A percentile compares a stretch with the other conserved stretches of the same genome.
phyloP scores from a whole-genome alignment of 495 filamentous ascomycete species.

The Hamigera avellanea region DNA sequence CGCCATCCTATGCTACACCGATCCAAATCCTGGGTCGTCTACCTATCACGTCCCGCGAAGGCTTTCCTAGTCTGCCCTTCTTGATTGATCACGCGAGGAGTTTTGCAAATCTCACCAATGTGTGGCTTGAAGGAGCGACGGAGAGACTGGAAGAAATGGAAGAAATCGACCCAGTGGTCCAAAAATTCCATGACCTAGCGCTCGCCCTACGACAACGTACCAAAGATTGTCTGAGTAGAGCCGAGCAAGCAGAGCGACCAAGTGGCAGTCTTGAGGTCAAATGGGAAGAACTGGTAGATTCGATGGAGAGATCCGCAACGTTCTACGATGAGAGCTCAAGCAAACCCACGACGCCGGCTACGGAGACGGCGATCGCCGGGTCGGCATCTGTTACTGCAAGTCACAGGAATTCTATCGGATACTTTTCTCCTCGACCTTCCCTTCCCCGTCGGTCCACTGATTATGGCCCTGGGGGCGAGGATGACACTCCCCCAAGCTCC shows the following conservation, averaged over 20 bases:
- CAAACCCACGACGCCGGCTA: slow-evolving; percentile 29
- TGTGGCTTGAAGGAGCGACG: slow-evolving; percentile 65
- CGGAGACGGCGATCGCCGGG: slow-evolving; percentile 26
- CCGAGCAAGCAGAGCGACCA: slow-evolving; percentile 61
- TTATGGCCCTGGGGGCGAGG: slow-evolving; percentile 21
- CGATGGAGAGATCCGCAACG: slow-evolving; percentile 43
- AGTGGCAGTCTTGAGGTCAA: slow-evolving; percentile 46
- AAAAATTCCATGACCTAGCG: slow-evolving; percentile 68
- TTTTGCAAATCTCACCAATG: slow-evolving; percentile 75
- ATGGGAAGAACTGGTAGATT: slow-evolving; percentile 67
- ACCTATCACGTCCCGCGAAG: slow-evolving; percentile 73
- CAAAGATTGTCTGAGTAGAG: slow-evolving; percentile 54
- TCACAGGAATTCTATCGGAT: slow-evolving; percentile 34
- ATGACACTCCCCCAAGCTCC: slow-evolving; percentile 40
- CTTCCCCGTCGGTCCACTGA: slow-evolving; percentile 34
- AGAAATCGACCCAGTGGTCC: slow-evolving; percentile 25
- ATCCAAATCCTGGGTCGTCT: slow-evolving; percentile 80
- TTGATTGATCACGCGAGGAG: slow-evolving; percentile 83
- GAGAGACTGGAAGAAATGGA: slow-evolving; percentile 22
- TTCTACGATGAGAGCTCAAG: slow-evolving; percentile 29
- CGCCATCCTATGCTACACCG: slow-evolving; percentile 86
- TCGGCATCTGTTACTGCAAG: slow-evolving; percentile 20
- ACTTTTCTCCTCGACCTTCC: slow-evolving; percentile 27
- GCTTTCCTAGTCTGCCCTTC: slow-evolving; percentile 89
- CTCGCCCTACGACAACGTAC: slow-evolving; percentile 60